phyloP scores from a whole-genome alignment of 768 basidiomycete genomes.

The Candolleomyces aberdarensis region DNA sequence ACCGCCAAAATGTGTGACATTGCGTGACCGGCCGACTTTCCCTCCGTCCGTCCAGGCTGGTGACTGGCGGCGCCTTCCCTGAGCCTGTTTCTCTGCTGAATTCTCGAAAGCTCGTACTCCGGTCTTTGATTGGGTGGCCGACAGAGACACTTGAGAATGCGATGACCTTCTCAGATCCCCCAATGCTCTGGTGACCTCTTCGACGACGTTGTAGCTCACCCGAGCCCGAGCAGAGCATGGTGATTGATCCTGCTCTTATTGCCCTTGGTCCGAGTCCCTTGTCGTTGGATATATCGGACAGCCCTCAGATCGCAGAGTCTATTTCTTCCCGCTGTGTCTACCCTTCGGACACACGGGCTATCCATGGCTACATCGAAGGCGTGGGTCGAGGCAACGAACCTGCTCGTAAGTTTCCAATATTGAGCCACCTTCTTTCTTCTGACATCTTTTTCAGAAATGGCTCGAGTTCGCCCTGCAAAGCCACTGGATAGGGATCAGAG shows the following conservation, averaged over 20 bases:
- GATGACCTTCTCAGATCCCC: no score
- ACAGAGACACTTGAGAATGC: no score
- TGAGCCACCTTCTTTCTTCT: background rate
- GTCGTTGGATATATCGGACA: background rate
- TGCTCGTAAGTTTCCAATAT: background rate
- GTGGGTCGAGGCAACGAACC: background rate
- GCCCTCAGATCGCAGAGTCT: background rate
- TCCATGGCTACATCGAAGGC: background rate
- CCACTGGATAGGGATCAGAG: background rate
- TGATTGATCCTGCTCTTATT: background rate
- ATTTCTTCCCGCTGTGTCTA: background rate
- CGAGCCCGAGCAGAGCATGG: no score
- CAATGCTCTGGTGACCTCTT: no score
- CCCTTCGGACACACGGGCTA: background rate
- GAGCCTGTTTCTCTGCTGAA: no score
- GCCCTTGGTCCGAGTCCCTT: background rate
- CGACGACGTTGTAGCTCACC: no score
- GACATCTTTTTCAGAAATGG: background rate
- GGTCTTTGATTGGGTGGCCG: no score
- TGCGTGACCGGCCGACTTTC: no score
- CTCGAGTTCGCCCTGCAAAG: background rate
- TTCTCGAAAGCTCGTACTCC: no score
- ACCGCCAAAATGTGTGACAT: no score
- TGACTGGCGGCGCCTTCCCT: no score
- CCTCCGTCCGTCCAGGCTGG: no score